phyloP scores from a whole-genome alignment of 805 yeast genomes.

The Lachancea sp. region DNA sequence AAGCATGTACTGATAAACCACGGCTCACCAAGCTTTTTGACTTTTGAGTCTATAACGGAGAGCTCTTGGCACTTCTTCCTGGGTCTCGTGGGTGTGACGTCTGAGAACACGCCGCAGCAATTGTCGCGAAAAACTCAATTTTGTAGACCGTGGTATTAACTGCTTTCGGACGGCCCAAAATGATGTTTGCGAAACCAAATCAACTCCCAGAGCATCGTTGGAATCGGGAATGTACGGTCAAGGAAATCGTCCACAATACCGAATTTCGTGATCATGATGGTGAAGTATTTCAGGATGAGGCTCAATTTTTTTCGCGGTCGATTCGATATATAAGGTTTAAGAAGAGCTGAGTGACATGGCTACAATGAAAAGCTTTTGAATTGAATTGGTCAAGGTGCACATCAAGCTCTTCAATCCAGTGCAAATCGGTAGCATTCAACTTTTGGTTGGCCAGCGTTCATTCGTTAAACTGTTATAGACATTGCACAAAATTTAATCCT shows the following conservation, averaged over 20 bases:
- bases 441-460: background rate
- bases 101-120: conserved; percentile 2
- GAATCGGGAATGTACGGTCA: conserved; percentile 6
- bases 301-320: conserved; percentile 7
- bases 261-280: conserved; percentile 8
- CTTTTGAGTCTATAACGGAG: background rate
- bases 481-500: background rate
- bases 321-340: conserved; percentile 6
- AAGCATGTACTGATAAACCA: background rate
- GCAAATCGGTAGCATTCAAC: background rate
- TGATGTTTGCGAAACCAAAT: background rate
- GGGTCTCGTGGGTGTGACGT: conserved; percentile 7
- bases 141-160: conserved; percentile 7
- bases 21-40: too few species aligned
- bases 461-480: background rate
- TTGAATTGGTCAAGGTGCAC: conserved; percentile 1
- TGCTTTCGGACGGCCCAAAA: conserved; percentile 5
- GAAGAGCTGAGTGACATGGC: background rate
- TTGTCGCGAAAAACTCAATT: conserved; percentile 1
- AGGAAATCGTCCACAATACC: background rate
- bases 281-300: background rate
- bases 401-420: conserved; percentile 6
- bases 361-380: background rate
- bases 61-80: conserved; percentile 2
- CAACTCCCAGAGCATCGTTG: background rate